A percentile compares a stretch with the other conserved stretches of the same genome.
Conservation (phyloP, 306 rosid species). For the Prinsepia uniflora region DNA sequence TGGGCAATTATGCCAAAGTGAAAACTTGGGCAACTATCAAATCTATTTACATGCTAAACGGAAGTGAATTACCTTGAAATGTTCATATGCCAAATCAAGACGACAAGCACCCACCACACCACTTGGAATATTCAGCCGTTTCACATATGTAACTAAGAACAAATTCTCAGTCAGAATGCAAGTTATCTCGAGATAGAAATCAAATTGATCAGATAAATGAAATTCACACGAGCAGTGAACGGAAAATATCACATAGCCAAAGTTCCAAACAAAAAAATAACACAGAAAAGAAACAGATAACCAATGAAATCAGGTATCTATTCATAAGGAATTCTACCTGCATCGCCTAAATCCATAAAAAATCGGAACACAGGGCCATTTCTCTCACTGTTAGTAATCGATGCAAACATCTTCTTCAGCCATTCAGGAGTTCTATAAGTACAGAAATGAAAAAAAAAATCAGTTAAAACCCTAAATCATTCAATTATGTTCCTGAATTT, state of each 20-base stretch:
- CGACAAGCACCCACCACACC: constrained; percentile 99
- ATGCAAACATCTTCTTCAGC: constrained; percentile 82
- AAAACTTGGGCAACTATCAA: not conserved
- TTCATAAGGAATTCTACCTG: constrained; percentile 46
- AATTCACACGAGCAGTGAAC: not conserved
- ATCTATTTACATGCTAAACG: not conserved
- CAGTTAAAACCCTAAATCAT: not conserved
- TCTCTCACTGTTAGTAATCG: constrained; percentile 75
- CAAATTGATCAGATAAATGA: not conserved
- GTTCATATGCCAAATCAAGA: constrained; percentile 90
- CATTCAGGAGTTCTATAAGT: constrained; percentile 80
- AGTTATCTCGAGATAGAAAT: not conserved
- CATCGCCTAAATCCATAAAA: constrained; percentile 97
- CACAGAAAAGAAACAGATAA: not conserved
- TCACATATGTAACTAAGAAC: constrained; percentile 78
- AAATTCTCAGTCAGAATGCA: constrained; percentile 33
- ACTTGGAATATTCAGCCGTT: constrained; percentile 88
- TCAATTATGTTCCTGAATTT: not conserved
- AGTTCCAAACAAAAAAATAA: too few relatives aligned
- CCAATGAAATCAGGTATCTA: not conserved
- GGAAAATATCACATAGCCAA: not conserved
- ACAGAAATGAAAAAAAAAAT: constrained; percentile 15
- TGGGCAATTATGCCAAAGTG: not conserved
- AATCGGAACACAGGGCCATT: constrained; percentile 92
- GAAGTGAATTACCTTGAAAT: constrained; percentile 68